Evolutionary conservation across 345 rosid species (phyloP).

Genomic region (Lagerstroemia speciosa): DNA sequence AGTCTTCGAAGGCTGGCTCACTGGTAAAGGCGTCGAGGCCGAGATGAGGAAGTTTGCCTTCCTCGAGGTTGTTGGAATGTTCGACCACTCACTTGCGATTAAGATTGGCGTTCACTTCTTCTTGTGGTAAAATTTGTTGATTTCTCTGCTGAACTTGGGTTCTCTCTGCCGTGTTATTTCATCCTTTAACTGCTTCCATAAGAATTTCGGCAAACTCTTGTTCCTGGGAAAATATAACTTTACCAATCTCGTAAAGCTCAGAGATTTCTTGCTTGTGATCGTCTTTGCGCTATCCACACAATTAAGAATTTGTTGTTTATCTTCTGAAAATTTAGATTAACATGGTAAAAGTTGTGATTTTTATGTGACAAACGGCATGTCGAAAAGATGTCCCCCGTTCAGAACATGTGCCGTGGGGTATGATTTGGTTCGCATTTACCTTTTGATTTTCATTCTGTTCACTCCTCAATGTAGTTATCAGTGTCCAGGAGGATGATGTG

Average conservation of each 20-base stretch:
- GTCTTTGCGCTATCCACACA: background rate
- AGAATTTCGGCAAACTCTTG: background rate
- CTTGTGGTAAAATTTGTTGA: constrained; percentile 9
- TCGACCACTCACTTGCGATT: constrained; percentile 60
- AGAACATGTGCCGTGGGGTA: background rate
- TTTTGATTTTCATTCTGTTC: background rate
- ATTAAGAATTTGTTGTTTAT: too few relatives aligned
- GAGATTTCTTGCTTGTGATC: background rate
- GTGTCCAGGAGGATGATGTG: background rate
- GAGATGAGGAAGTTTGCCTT: constrained; percentile 57
- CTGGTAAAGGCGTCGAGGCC: constrained; percentile 38
- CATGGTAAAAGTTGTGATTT: background rate
- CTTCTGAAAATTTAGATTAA: too few relatives aligned
- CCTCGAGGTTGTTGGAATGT: constrained; percentile 44
- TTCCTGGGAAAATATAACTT: too few relatives aligned
- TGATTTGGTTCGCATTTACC: background rate
- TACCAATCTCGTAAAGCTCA: background rate
- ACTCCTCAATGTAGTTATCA: background rate
- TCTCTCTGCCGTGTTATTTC: background rate
- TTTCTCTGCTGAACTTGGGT: background rate
- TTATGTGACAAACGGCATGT: background rate
- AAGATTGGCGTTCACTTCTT: constrained; percentile 83
- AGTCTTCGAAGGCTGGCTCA: constrained; percentile 69
- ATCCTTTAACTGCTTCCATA: background rate
- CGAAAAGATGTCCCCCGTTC: background rate